A percentile compares a stretch with the other conserved stretches of the same genome.
Conservation (phyloP, 176 grass and related monocot genomes). For the Musa schizocarpa region DNA sequence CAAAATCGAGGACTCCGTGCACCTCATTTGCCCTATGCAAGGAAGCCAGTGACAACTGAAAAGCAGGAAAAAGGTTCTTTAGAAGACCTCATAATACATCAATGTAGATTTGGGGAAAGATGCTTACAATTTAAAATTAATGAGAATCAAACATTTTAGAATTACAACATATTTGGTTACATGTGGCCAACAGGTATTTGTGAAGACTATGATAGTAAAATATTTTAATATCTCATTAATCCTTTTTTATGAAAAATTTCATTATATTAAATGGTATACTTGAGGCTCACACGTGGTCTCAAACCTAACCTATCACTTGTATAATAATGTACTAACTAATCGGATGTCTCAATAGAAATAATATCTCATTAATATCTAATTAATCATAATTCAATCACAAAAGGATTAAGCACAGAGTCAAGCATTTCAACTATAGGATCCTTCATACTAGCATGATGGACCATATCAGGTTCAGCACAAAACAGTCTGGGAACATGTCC, state of each 20-base stretch:
- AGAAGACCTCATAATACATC: neutral
- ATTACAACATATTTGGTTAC: neutral
- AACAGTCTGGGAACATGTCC: too few species aligned
- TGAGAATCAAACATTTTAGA: neutral
- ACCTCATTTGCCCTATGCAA: conserved; percentile 58
- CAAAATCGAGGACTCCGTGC: conserved; percentile 63
- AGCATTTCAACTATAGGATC: too few species aligned
- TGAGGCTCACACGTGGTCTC: too few species aligned
- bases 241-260: too few species aligned
- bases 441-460: neutral
- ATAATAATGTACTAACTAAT: too few species aligned
- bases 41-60: conserved; percentile 87
- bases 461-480: neutral
- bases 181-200: neutral
- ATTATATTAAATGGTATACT: too few species aligned
- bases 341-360: too few species aligned
- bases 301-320: too few species aligned
- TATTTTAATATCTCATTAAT: neutral
- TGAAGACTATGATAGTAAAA: neutral
- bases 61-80: conserved; percentile 12
- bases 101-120: neutral
- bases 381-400: too few species aligned
- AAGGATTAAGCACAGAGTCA: too few species aligned
- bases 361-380: too few species aligned
- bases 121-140: neutral